Conservation (phyloP, 768 basidiomycete genomes). For the Rhizopogon vulgaris region DNA sequence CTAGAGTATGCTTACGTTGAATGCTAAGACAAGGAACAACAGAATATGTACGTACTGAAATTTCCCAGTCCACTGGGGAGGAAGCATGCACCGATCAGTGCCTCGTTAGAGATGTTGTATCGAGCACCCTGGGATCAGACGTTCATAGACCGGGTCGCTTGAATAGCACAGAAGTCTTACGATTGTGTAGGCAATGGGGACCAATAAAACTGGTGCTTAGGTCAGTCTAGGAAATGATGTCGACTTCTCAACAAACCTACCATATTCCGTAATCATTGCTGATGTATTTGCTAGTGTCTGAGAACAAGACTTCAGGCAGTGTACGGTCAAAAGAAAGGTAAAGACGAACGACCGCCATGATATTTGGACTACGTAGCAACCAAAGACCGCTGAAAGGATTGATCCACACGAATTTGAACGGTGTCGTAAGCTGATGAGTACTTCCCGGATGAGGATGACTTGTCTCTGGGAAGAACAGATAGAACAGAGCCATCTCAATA, state of each 20-base stretch:
- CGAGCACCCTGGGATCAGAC: conserved; percentile 35
- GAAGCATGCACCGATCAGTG: conserved; percentile 54
- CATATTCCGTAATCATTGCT: conserved; percentile 34
- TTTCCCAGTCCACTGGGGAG: conserved; percentile 56
- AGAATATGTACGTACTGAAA: conserved; percentile 35
- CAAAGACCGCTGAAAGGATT: conserved; percentile 49
- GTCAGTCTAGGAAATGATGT: background rate
- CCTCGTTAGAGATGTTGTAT: conserved; percentile 52
- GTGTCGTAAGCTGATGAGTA: background rate
- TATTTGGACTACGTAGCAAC: conserved; percentile 48
- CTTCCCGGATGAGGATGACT: conserved; percentile 39
- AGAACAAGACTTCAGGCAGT: background rate
- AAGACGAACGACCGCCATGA: conserved; percentile 40
- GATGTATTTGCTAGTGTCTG: conserved; percentile 29
- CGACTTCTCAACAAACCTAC: conserved; percentile 19
- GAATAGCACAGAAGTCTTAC: conserved; percentile 26
- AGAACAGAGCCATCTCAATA: conserved; percentile 30
- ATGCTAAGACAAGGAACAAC: background rate
- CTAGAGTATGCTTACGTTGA: conserved; percentile 18
- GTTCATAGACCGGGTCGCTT: background rate
- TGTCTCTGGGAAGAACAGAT: conserved; percentile 51
- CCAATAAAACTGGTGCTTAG: conserved; percentile 28
- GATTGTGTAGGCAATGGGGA: conserved; percentile 56
- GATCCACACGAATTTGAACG: conserved; percentile 28
- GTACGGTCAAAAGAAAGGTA: background rate